Percentiles rank a stretch among this genome's conserved stretches.
Evolutionary conservation across 495 filamentous ascomycete species (phyloP).

Genomic region (Glarea lozoyensis): DNA sequence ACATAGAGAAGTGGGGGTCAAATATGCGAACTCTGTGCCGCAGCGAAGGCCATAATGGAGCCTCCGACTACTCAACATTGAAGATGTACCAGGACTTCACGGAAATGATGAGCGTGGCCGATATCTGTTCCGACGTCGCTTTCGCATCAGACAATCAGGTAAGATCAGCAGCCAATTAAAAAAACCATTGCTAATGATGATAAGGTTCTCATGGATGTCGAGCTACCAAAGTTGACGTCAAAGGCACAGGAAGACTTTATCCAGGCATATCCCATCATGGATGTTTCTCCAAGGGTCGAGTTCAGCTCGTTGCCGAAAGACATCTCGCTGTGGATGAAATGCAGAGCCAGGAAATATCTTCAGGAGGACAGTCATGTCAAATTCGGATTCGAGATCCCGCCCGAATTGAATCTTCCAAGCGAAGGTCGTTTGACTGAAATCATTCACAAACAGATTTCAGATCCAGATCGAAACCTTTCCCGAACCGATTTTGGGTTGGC

Average conservation of each 20-base stretch:
- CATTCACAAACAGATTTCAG: slow-evolving; percentile 8
- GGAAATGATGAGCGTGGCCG: slow-evolving; percentile 40
- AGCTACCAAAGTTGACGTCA: slow-evolving; percentile 46
- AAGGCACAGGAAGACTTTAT: slow-evolving; percentile 56
- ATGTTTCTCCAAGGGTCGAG: slow-evolving; percentile 29
- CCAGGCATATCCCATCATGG: slow-evolving; percentile 51
- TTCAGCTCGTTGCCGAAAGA: slow-evolving; percentile 17
- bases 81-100: slow-evolving; percentile 23
- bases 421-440: slow-evolving; percentile 9
- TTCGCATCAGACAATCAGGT: slow-evolving; percentile 33
- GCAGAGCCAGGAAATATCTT: slow-evolving; percentile 20
- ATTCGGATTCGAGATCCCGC: slow-evolving; percentile 14
- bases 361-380: slow-evolving; percentile 14
- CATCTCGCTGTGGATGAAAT: slow-evolving; percentile 23
- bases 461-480: slow-evolving; percentile 13
- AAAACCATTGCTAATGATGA: slow-evolving; percentile 11
- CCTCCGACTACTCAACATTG: slow-evolving; percentile 11
- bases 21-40: not conserved
- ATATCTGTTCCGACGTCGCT: slow-evolving; percentile 31
- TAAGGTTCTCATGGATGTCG: slow-evolving; percentile 39
- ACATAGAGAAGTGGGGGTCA: slow-evolving; percentile 16
- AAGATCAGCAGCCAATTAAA: slow-evolving; percentile 6
- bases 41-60: slow-evolving; percentile 5
- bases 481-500: slow-evolving; percentile 39
- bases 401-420: slow-evolving; percentile 9